A percentile compares a stretch with the other conserved stretches of the same genome.
These are phyloP conservation scores for Daldinia eschscholtzii DNA, from an alignment of 2,329 filamentous ascomycete species.

Conservation along the genomic window DNA sequence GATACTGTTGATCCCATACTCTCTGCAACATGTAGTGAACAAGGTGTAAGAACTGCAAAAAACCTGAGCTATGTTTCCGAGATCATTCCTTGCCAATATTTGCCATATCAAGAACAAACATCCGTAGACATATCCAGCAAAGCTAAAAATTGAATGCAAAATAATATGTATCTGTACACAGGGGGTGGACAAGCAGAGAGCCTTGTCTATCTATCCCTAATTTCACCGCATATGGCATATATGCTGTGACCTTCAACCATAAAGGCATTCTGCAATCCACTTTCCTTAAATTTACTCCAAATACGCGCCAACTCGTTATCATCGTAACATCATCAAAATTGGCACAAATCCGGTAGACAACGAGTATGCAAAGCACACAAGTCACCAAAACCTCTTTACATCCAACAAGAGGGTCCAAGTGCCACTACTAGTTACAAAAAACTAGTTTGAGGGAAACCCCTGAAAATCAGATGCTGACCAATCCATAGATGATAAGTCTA, in stretches of 20 bases:
- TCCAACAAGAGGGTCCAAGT: not conserved
- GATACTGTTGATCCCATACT: not conserved
- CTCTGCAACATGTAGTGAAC: not conserved
- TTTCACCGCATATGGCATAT: constrained; percentile 8
- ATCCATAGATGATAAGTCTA: constrained; percentile 50
- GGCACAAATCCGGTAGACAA: constrained; percentile 13
- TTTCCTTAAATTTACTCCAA: constrained; percentile 23
- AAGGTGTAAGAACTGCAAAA: not conserved
- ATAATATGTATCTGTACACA: constrained; percentile 38
- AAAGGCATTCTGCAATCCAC: constrained; percentile 43
- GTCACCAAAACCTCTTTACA: constrained; percentile 4
- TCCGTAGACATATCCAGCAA: constrained; percentile 13
- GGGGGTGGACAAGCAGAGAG: constrained; percentile 8
- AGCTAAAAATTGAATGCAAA: constrained; percentile 30
- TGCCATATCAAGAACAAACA: constrained; percentile 5
- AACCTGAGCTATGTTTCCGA: not conserved
- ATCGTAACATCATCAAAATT: constrained; percentile 49
- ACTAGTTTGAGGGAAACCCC: constrained; percentile 40
- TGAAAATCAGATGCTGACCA: constrained; percentile 47
- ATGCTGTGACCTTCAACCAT: constrained; percentile 23
- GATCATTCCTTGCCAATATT: constrained; percentile 6
- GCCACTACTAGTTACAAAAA: constrained; percentile 10
- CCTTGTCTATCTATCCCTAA: constrained; percentile 36
- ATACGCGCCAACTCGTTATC: constrained; percentile 40
- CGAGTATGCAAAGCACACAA: constrained; percentile 13